Base-by-base conservation (phyloP, 768 basidiomycete species). In the Pluteus cervinus region DNA sequence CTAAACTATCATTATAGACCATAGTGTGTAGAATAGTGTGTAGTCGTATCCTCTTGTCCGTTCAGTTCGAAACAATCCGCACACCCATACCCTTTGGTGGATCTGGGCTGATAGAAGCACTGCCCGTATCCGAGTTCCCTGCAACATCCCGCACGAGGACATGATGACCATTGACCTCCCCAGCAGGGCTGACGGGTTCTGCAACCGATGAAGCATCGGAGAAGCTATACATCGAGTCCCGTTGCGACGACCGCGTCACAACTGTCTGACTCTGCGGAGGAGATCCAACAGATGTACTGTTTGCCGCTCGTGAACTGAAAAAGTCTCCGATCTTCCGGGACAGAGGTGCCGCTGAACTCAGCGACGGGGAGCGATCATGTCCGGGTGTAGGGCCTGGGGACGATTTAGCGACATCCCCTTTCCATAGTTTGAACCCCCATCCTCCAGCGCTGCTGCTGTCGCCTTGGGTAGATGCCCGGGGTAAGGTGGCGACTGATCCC, bases 371-470 rank as follows among this genome's bases (percentile, higher is more conserved):
- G 20, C 42, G 24, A 16, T 63, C 49, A 40, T 65, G 52, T 36
- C 52, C 31, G 35, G 62, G 43, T 26, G 26, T 15, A 29, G 50
- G 44, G 14, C 45, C 42, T 20, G 53, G 43, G 11, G 55, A 45
- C 22, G 57, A 51, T 31, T 26, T 41, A 15, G 24, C 38, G 18
- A 46, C 28, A 41, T 42, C 39, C 15, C 33, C 22, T 24, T 36
- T 46, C 82, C 82, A 86, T 32, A 86, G 61, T 50, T 79, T 85
- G 58, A 86, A 83, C 7, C 76, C 75, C 80, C 82, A 83, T 23
- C 75, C 68, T 12, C 65, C 61, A 10, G 51, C 40, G 7, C 39
- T 57, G 53, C 52, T 61, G 64, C 39, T 48, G 48, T 15, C 54
- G 55, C 34, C 53, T 16, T 36, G 39, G 3, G 56, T 57, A 15